Conservation (phyloP, 192 early-diverging fungal genomes). For the Backusella parvicylindrica region DNA sequence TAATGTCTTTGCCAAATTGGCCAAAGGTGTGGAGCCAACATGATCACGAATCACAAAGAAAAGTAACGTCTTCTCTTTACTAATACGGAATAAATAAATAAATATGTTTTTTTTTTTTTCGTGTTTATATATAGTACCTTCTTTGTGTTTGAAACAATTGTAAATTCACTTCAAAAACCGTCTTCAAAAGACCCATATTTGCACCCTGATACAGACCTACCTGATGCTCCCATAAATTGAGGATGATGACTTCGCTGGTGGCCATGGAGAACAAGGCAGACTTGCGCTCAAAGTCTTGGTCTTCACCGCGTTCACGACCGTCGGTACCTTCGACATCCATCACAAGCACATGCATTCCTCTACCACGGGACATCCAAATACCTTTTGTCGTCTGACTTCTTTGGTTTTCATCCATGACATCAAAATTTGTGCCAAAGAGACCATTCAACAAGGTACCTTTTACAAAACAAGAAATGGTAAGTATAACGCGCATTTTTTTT, state of each 20-base stretch:
- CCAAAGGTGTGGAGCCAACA: constrained; percentile 82
- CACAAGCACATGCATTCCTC: constrained; percentile 78
- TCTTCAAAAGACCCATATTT: constrained; percentile 98
- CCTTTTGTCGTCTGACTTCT: constrained; percentile 96
- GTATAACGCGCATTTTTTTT: background rate
- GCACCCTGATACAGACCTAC: constrained; percentile 99
- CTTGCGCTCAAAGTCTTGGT: constrained; percentile 99
- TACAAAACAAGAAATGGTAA: background rate
- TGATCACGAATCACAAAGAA: constrained; percentile 98
- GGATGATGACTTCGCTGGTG: constrained; percentile 88
- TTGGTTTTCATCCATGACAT: constrained; percentile 87
- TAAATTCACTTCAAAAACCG: constrained; percentile 98
- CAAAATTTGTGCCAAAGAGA: constrained; percentile 93
- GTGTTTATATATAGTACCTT: constrained; percentile 39
- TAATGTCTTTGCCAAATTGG: constrained; percentile 75
- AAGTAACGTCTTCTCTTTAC: constrained; percentile 86
- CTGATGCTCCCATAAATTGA: constrained; percentile 98
- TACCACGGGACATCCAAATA: constrained; percentile 93
- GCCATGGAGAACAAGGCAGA: constrained; percentile 96
- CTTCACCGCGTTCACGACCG: constrained; percentile 96
- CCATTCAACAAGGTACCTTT: constrained; percentile 90
- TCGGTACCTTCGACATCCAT: constrained; percentile 99
- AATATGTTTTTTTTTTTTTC: background rate
- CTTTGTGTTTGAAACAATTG: constrained; percentile 88
- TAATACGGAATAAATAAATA: constrained; percentile 15